Conservation (phyloP, 768 basidiomycete genomes). For the Boletus vermiculosoides region DNA sequence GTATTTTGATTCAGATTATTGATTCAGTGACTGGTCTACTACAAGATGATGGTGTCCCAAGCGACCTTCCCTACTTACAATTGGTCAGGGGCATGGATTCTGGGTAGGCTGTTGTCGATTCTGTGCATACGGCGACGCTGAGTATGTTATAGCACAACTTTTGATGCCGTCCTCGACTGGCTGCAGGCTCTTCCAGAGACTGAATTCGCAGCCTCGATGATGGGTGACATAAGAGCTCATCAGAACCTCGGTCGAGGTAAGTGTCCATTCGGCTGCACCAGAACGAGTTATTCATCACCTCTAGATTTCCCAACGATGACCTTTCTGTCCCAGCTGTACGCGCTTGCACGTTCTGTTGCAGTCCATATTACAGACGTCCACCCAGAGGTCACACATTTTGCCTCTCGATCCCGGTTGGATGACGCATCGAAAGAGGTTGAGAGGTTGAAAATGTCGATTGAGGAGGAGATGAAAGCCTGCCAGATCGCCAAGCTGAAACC, state of each 20-base stretch:
- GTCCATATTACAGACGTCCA: slow-evolving; percentile 16
- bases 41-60: slow-evolving; percentile 20
- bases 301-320: slow-evolving; percentile 38
- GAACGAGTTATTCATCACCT: neutral
- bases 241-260: slow-evolving; percentile 29
- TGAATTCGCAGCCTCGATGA: slow-evolving; percentile 13
- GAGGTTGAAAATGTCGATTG: slow-evolving; percentile 31
- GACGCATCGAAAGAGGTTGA: slow-evolving; percentile 36
- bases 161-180: slow-evolving; percentile 27
- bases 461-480: slow-evolving; percentile 38
- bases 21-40: slow-evolving; percentile 32
- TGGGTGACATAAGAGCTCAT: slow-evolving; percentile 26
- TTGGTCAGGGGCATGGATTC: slow-evolving; percentile 35
- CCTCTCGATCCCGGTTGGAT: slow-evolving; percentile 22
- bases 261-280: neutral
- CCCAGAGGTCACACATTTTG: slow-evolving; percentile 3
- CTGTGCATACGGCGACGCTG: neutral
- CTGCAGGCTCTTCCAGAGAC: slow-evolving; percentile 23
- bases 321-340: slow-evolving; percentile 50
- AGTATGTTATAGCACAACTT: slow-evolving; percentile 21
- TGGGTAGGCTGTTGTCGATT: slow-evolving; percentile 34
- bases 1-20: slow-evolving; percentile 41
- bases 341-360: slow-evolving; percentile 37
- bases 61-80: slow-evolving; percentile 38
- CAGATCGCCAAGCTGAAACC: slow-evolving; percentile 44